Evolutionary conservation across 495 filamentous ascomycete species (phyloP).

Genomic region (Sporormia fimetaria): DNA sequence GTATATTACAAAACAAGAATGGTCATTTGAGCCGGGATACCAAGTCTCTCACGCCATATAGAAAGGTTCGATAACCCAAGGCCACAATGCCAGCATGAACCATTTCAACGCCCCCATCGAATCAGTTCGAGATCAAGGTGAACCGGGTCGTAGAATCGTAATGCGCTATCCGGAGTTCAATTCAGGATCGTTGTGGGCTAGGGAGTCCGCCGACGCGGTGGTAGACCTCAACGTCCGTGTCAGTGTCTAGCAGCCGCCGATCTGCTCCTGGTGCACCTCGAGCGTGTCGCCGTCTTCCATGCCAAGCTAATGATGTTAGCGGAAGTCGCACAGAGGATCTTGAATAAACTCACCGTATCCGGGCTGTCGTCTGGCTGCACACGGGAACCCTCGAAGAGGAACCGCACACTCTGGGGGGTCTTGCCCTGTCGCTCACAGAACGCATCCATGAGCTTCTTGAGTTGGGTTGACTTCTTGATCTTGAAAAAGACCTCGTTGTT

Average conservation of each 20-base stretch:
- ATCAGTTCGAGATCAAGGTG: no score
- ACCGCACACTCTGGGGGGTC: conserved; percentile 68
- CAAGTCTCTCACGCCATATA: no score
- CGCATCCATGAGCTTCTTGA: conserved; percentile 97
- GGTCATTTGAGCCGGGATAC: no score
- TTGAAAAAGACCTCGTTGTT: conserved; percentile 99
- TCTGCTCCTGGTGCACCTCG: conserved; percentile 98
- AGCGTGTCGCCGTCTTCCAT: conserved; percentile 96
- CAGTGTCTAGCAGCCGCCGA: conserved; percentile 45
- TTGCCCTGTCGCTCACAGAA: conserved; percentile 98
- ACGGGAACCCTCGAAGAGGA: conserved; percentile 88
- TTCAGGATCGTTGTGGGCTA: no score
- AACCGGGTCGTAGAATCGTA: no score
- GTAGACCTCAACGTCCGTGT: no score
- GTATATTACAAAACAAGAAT: no score
- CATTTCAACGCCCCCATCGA: no score
- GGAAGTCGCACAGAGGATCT: not conserved
- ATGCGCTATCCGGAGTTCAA: no score
- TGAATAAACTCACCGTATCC: conserved; percentile 59
- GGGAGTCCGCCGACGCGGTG: no score
- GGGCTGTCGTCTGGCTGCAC: conserved; percentile 84
- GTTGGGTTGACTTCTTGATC: conserved; percentile 92
- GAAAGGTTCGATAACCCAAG: no score
- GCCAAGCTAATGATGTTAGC: conserved; percentile 60
- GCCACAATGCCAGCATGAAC: no score